Evolutionary conservation across 78 protist species (phyloP), one percentile per base, ranked within the genome.

Genomic region (Anaeramoeba flamelloides): DNA sequence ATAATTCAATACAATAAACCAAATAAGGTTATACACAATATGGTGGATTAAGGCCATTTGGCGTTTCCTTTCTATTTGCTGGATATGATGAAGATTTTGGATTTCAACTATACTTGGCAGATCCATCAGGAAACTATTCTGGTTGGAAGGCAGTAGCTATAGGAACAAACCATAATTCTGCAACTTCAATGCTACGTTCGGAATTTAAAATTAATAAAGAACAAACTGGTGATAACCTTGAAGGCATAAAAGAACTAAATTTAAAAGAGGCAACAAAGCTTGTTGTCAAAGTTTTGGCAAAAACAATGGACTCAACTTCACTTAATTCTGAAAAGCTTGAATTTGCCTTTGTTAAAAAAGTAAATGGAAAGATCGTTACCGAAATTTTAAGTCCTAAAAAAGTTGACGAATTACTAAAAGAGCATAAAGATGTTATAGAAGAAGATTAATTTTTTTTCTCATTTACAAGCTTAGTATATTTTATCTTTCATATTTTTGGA

Each of bases 71-170:
- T 82, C 79, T 97, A 36, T 94, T 86, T 69, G 98, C 97, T 0
- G 99, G 99, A 32, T 96, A 92, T 92, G 99, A 97, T 77, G 64
- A 39, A 26, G 85, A 83, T 74, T 86, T 75, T 65, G 98, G 97
- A 1, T 91, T 88, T n/a, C 89, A 85, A 75, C 81, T 85, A 32
- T 89, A 92, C 83, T 91, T 84, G 74, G 78, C 90, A 1, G 99
- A 95, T 74, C 99, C 99, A 3, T 40, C 87, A 34, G 99, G 99
- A 36, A 95, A 94, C 89, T 97, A 90, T 77, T 92, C 93, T 31
- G 99, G 97, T n/a, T 97, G 99, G 99, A 89, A 91, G 83, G 99
- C 99, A 0, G 83, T 92, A 0, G 95, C 98, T 69, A 94, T 95
- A 1, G 99, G 99, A 34, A 26, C 65, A 32, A 83, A 87, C 82